Evolutionary conservation across 108 stramenopile genomes (phyloP).

Genomic region (Epipyxis sp.): DNA sequence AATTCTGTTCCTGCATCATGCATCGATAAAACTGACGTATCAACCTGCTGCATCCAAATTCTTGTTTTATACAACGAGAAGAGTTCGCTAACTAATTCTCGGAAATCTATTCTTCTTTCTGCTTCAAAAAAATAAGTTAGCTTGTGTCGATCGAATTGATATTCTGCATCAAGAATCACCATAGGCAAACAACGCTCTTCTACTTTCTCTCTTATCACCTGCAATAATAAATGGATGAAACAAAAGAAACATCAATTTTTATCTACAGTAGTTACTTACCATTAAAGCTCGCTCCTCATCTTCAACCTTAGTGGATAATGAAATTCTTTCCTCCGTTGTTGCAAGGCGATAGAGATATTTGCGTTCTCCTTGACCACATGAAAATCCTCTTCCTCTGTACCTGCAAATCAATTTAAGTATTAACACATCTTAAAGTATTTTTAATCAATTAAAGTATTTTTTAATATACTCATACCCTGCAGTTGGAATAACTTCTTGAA

Average conservation of each 20-base stretch:
- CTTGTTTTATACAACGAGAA: constrained; percentile 96
- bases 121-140: constrained; percentile 95
- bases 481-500: background rate
- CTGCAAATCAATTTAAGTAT: no score
- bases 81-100: constrained; percentile 92
- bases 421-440: no score
- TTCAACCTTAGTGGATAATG: constrained; percentile 33
- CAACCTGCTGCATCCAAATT: constrained; percentile 93
- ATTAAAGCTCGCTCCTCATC: constrained; percentile 76
- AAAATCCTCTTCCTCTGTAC: background rate
- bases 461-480: no score
- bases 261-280: constrained; percentile 15
- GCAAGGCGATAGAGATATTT: background rate
- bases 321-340: constrained; percentile 21
- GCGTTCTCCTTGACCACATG: background rate
- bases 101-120: constrained; percentile 88
- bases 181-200: constrained; percentile 79
- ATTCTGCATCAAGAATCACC: constrained; percentile 92
- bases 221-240: background rate
- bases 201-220: constrained; percentile 65
- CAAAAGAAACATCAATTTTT: background rate
- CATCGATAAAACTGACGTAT: constrained; percentile 69
- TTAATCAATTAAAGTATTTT: no score
- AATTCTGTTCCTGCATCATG: constrained; percentile 60
- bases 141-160: constrained; percentile 95